These are phyloP conservation scores for Lanmaoa rubissima DNA, from an alignment of 768 basidiomycete genomes.

Conservation along the genomic window DNA sequence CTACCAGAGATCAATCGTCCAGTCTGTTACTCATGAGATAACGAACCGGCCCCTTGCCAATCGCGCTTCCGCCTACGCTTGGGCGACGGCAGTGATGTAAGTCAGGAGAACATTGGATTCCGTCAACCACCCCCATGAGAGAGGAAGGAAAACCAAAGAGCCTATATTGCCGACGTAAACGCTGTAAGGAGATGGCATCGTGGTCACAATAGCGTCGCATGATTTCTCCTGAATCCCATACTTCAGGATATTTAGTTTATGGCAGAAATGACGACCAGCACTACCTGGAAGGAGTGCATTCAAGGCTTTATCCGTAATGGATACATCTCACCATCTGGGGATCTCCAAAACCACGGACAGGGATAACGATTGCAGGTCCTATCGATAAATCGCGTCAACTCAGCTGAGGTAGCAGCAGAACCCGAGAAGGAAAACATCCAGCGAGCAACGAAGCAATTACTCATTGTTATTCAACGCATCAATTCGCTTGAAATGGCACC, in stretches of 20 bases:
- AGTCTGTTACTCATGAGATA: not conserved
- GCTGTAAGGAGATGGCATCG: not conserved
- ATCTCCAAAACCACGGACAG: constrained; percentile 3
- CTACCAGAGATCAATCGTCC: constrained; percentile 5
- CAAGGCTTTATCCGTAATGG: constrained; percentile 8
- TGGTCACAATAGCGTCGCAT: not conserved
- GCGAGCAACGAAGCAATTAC: not conserved
- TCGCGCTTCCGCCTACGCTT: not conserved
- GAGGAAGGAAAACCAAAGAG: constrained; percentile 7
- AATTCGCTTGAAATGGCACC: not conserved
- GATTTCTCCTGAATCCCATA: not conserved
- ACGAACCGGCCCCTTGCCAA: not conserved
- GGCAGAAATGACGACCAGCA: constrained; percentile 8
- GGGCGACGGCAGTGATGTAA: constrained; percentile 13
- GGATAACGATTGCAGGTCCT: not conserved
- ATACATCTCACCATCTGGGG: constrained; percentile 7
- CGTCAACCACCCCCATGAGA: not conserved
- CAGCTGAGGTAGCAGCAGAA: not conserved
- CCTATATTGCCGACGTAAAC: constrained; percentile 25
- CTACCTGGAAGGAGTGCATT: constrained; percentile 11
- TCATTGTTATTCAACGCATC: not conserved
- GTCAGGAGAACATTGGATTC: constrained; percentile 9
- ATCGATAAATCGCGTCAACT: not conserved
- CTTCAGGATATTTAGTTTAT: constrained; percentile 5
- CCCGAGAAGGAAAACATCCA: not conserved